Evolutionary conservation across 139 green algal genomes (phyloP).

Genomic region (Raphidocelis subcapitata): DNA sequence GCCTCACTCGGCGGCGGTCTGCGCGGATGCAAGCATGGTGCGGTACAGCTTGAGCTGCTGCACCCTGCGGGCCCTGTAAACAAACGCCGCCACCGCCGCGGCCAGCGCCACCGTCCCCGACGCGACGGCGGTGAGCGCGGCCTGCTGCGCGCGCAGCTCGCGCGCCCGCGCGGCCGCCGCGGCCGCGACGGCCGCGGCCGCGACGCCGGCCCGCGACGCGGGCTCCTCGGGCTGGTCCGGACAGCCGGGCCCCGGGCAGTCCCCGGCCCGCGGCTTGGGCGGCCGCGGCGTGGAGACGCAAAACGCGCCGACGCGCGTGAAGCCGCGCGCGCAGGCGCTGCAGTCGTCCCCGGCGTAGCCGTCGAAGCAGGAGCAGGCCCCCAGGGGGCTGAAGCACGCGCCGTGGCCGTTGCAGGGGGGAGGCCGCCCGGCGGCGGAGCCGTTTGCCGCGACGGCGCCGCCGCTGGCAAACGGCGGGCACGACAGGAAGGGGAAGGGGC

Average conservation of each 20-base stretch:
- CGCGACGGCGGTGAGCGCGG: background rate
- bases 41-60: background rate
- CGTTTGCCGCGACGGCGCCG: slow-evolving; percentile 1
- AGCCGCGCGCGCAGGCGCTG: slow-evolving; percentile 18
- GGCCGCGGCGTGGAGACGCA: slow-evolving; percentile 5
- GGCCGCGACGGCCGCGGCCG: background rate
- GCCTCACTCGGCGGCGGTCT: too few species aligned
- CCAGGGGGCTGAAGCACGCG: slow-evolving; percentile 21
- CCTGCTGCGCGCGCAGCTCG: background rate
- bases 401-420: slow-evolving; percentile 20
- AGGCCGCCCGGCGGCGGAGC: background rate
- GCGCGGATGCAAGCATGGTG: too few species aligned
- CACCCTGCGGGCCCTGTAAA: background rate
- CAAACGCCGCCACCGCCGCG: background rate
- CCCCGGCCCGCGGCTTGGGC: background rate
- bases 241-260: background rate
- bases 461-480: slow-evolving; percentile 31
- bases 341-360: slow-evolving; percentile 32
- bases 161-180: background rate
- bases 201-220: background rate
- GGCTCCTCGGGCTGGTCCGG: background rate
- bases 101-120: background rate
- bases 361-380: slow-evolving; percentile 30
- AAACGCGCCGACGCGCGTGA: slow-evolving; percentile 1
- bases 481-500: slow-evolving; percentile 31